These are phyloP conservation scores for Skeletonema menzelii DNA, from an alignment of 108 stramenopile genomes.

Conservation along the genomic window DNA sequence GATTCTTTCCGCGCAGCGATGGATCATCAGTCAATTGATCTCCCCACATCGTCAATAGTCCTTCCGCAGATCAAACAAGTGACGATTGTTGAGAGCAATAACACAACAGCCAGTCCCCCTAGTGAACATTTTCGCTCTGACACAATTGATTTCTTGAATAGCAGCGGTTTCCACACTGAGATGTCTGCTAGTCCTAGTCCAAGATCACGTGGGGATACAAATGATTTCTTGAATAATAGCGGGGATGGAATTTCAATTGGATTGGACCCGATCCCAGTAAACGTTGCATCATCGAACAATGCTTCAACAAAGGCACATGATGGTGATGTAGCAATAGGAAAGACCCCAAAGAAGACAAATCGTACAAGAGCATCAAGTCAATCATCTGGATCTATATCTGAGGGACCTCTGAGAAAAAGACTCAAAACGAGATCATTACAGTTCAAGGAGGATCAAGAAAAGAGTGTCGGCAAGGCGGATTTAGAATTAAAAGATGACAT, in stretches of 20 bases:
- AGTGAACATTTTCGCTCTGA: slow-evolving; percentile 1
- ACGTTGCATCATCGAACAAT: not conserved
- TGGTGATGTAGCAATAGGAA: slow-evolving; percentile 6
- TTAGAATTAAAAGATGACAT: slow-evolving; percentile 15
- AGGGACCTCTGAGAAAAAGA: slow-evolving; percentile 26
- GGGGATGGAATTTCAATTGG: not conserved
- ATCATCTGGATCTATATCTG: slow-evolving; percentile 11
- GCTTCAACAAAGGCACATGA: not conserved
- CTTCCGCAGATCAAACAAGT: slow-evolving; percentile 14
- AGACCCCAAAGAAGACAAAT: slow-evolving; percentile 46
- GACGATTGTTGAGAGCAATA: not conserved
- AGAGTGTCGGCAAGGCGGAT: not conserved
- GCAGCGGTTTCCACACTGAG: not conserved
- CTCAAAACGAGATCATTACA: slow-evolving; percentile 33
- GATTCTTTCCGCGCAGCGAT: slow-evolving; percentile 48
- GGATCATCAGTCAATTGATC: slow-evolving; percentile 17
- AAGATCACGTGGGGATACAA: slow-evolving; percentile 16
- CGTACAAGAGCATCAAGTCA: slow-evolving; percentile 13
- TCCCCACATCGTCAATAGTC: slow-evolving; percentile 20
- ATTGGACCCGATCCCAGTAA: not conserved
- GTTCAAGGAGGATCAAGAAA: slow-evolving; percentile 9
- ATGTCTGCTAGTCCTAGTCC: not conserved
- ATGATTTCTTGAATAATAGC: slow-evolving; percentile 22
- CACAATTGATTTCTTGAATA: slow-evolving; percentile 32
- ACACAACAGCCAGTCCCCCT: not conserved